Evolutionary conservation across 2,329 filamentous ascomycete species (phyloP).

Genomic region (Orbilia blumenaviensis): DNA sequence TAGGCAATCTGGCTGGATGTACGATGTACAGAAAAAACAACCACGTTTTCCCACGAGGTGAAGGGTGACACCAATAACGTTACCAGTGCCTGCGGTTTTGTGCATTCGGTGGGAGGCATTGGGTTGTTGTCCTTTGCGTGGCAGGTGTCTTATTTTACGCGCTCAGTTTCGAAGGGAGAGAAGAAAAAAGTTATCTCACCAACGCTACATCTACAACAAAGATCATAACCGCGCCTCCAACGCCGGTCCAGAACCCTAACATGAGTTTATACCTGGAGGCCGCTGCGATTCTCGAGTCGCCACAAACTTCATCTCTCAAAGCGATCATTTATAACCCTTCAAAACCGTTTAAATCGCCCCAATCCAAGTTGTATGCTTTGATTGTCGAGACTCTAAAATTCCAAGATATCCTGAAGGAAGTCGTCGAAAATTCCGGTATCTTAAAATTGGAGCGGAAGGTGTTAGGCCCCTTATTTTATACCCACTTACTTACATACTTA

Average conservation of each 20-base stretch:
- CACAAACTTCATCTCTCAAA: slow-evolving; percentile 81
- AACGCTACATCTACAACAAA: neutral
- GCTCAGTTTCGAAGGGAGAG: no score
- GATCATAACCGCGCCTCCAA: neutral
- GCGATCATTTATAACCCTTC: slow-evolving; percentile 79
- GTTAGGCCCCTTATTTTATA: no score
- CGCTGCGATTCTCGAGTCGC: slow-evolving; percentile 74
- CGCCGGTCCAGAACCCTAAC: neutral
- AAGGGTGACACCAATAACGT: no score
- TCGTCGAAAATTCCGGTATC: slow-evolving; percentile 82
- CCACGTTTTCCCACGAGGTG: no score
- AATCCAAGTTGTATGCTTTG: slow-evolving; percentile 85
- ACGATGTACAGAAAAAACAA: no score
- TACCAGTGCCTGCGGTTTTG: no score
- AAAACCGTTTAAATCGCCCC: slow-evolving; percentile 77
- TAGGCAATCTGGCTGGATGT: no score
- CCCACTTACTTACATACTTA: no score
- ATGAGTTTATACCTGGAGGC: slow-evolving; percentile 98
- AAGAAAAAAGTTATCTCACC: no score
- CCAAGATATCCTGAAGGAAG: slow-evolving; percentile 83
- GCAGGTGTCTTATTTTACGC: no score
- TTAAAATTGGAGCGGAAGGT: slow-evolving; percentile 87
- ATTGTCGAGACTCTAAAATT: slow-evolving; percentile 89
- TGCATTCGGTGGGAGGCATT: no score
- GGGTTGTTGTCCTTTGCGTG: no score